Conservation (phyloP, 768 basidiomycete species). For the Postia placenta region DNA sequence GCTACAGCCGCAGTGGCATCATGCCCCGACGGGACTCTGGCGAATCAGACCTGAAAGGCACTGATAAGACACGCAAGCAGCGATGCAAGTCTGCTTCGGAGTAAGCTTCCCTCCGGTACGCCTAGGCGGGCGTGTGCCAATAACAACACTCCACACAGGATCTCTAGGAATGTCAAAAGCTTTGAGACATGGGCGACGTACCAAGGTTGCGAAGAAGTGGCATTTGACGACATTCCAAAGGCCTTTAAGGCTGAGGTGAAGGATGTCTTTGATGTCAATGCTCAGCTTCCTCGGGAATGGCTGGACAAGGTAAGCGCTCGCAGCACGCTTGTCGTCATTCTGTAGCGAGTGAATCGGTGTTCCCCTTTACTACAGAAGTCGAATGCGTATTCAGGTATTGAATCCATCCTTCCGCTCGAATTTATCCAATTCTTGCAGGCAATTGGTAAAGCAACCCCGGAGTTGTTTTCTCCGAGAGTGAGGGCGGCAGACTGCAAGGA, state of each 20-base stretch:
- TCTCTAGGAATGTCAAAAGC: slow-evolving; percentile 39
- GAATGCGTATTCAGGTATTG: background rate
- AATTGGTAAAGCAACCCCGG: slow-evolving; percentile 30
- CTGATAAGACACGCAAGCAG: background rate
- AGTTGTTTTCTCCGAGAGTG: slow-evolving; percentile 32
- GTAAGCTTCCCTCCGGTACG: background rate
- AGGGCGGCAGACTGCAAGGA: slow-evolving; percentile 14
- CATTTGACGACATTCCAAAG: slow-evolving; percentile 37
- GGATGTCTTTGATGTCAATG: slow-evolving; percentile 32
- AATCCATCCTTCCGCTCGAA: background rate
- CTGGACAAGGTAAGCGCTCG: slow-evolving; percentile 29
- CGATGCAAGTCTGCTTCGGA: slow-evolving; percentile 3
- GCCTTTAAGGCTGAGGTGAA: slow-evolving; percentile 31
- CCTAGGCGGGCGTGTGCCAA: background rate
- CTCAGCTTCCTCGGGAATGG: slow-evolving; percentile 37
- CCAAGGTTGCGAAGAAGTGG: slow-evolving; percentile 45
- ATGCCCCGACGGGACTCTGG: background rate
- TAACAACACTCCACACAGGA: slow-evolving; percentile 24
- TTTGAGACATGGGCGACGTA: slow-evolving; percentile 48
- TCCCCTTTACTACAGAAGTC: background rate
- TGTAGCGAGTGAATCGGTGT: background rate
- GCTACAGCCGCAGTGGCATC: background rate
- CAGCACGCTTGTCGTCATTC: slow-evolving; percentile 18
- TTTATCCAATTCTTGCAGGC: slow-evolving; percentile 21
- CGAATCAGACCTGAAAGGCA: background rate